Conservation (phyloP, 495 filamentous ascomycete genomes). For the Talaromyces proteolyticus region DNA sequence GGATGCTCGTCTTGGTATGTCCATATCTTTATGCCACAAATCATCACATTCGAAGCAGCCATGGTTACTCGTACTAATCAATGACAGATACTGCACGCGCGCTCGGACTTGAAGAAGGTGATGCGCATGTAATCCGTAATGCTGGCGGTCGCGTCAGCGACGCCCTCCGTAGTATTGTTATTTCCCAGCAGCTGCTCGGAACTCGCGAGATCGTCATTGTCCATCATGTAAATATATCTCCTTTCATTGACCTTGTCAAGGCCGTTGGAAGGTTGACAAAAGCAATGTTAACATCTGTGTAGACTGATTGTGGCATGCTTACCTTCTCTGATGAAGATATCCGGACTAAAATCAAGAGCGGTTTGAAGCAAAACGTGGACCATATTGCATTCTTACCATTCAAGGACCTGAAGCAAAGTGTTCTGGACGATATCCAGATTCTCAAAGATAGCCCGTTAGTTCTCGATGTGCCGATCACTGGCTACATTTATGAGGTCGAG, state of each 20-base stretch:
- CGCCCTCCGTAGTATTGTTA: slow-evolving; percentile 67
- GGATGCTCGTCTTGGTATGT: slow-evolving; percentile 65
- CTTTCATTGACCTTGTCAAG: slow-evolving; percentile 17
- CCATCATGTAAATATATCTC: slow-evolving; percentile 64
- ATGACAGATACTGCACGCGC: slow-evolving; percentile 54
- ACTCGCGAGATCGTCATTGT: slow-evolving; percentile 71
- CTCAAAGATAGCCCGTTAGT: slow-evolving; percentile 56
- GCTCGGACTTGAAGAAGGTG: slow-evolving; percentile 66
- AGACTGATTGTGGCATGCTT: slow-evolving; percentile 72
- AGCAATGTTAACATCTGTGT: neutral
- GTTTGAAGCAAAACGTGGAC: slow-evolving; percentile 44
- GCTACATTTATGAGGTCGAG: slow-evolving; percentile 78
- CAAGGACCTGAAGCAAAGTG: slow-evolving; percentile 53
- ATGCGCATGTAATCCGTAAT: slow-evolving; percentile 82
- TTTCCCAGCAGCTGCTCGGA: slow-evolving; percentile 77
- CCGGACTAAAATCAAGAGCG: slow-evolving; percentile 48
- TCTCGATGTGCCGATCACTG: slow-evolving; percentile 54
- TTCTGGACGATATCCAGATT: slow-evolving; percentile 59
- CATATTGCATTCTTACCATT: slow-evolving; percentile 59
- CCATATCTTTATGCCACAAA: neutral
- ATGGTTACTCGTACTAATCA: neutral
- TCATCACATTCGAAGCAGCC: too few species aligned
- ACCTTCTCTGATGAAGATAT: slow-evolving; percentile 67
- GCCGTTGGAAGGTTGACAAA: neutral
- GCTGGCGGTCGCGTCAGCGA: slow-evolving; percentile 61